A percentile compares a stretch with the other conserved stretches of the same genome.
Evolutionary conservation across 2,329 filamentous ascomycete genomes (phyloP).

Genomic region (Balansia obtecta): DNA sequence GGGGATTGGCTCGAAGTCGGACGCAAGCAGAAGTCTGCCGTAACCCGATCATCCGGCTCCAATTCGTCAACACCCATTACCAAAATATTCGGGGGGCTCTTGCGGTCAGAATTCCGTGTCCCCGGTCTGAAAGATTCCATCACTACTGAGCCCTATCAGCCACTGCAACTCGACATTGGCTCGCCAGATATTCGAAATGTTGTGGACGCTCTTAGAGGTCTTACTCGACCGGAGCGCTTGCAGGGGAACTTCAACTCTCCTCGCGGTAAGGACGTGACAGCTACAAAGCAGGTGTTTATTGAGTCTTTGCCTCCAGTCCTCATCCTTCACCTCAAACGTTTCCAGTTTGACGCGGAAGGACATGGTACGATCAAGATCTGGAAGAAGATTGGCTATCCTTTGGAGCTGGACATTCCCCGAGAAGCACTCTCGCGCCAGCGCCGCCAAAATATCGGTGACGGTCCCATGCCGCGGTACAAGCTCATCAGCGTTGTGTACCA

Average conservation of each 20-base stretch:
- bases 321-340: conserved; percentile 91
- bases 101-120: conserved; percentile 80
- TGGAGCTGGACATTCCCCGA: conserved; percentile 86
- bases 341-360: conserved; percentile 82
- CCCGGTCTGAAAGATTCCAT: conserved; percentile 83
- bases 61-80: conserved; percentile 71
- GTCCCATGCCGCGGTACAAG: conserved; percentile 68
- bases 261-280: conserved; percentile 61
- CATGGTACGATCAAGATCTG: conserved; percentile 87
- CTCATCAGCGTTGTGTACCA: conserved; percentile 91
- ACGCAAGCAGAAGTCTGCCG: conserved; percentile 73
- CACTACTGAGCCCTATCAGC: conserved; percentile 86
- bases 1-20: conserved; percentile 84
- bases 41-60: conserved; percentile 76
- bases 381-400: conserved; percentile 93
- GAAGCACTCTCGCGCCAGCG: conserved; percentile 74
- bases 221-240: conserved; percentile 74
- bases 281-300: conserved; percentile 91
- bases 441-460: conserved; percentile 48
- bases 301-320: conserved; percentile 83
- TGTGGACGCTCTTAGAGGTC: conserved; percentile 72
- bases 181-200: conserved; percentile 81
- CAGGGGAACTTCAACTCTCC: conserved; percentile 75
- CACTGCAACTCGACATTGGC: conserved; percentile 88
- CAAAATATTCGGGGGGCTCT: conserved; percentile 85